Evolutionary conservation across 1,284 basidiomycete species (phyloP).

Genomic region (Puccinia coronata): DNA sequence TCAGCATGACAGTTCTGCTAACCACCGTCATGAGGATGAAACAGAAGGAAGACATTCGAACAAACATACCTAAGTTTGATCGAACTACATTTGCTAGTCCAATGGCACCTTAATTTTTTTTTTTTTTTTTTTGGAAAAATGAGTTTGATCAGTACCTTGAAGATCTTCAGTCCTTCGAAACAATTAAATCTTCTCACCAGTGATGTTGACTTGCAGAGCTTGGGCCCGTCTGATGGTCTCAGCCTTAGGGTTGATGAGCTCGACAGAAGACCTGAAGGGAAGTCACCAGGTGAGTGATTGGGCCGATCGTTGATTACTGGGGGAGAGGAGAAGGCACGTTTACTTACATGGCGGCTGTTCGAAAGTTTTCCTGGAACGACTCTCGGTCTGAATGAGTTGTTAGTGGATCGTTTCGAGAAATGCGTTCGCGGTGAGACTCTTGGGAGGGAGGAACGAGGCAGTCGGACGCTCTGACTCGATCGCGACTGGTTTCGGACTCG

Average conservation of each 20-base stretch:
- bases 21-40: not conserved
- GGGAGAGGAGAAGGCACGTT: not conserved
- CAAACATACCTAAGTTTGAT: conserved; percentile 77
- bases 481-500: not conserved
- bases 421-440: not conserved
- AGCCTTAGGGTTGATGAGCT: conserved; percentile 62
- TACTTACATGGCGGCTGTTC: not conserved
- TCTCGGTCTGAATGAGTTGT: not conserved
- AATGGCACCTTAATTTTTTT: conserved; percentile 75
- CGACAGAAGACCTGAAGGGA: conserved; percentile 45
- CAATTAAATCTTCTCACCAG: not conserved
- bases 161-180: conserved; percentile 24
- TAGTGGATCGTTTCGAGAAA: not conserved
- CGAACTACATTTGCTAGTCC: conserved; percentile 97
- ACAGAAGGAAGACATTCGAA: not conserved
- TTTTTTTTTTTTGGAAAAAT: not conserved
- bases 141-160: conserved; percentile 65
- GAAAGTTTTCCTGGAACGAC: not conserved
- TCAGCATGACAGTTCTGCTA: not conserved
- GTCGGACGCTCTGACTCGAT: not conserved
- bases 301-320: not conserved
- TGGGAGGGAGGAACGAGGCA: not conserved
- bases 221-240: conserved; percentile 90
- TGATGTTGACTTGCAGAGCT: conserved; percentile 78
- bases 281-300: not conserved